Conservation (phyloP, 768 basidiomycete genomes). For the Mycena vitilis region DNA sequence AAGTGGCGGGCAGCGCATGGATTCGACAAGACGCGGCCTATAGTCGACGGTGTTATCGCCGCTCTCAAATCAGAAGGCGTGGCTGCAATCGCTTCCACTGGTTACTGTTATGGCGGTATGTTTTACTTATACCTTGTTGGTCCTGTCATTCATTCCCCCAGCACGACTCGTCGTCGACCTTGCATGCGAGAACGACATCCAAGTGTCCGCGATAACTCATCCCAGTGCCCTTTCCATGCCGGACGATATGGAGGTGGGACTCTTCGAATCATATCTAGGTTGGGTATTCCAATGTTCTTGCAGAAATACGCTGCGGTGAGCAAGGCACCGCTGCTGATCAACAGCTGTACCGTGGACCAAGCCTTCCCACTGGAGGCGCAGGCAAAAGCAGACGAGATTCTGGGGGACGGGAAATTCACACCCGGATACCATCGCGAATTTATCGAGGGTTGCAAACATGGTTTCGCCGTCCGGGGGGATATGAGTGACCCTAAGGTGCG, state of each 20-base stretch:
- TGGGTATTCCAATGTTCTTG: neutral
- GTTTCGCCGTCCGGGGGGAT: slow-evolving; percentile 47
- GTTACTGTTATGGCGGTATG: slow-evolving; percentile 55
- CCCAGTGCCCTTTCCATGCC: slow-evolving; percentile 44
- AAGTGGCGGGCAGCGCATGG: too few species aligned
- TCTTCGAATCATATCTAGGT: slow-evolving; percentile 24
- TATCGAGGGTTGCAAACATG: slow-evolving; percentile 39
- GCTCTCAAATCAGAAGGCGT: slow-evolving; percentile 41
- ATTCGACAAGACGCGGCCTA: slow-evolving; percentile 47
- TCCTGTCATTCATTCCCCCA: slow-evolving; percentile 25
- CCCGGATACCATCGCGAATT: slow-evolving; percentile 51
- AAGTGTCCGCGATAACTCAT: slow-evolving; percentile 57
- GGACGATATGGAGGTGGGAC: slow-evolving; percentile 28
- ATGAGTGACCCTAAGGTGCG: slow-evolving; percentile 38
- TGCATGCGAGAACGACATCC: slow-evolving; percentile 52
- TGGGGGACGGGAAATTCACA: slow-evolving; percentile 40
- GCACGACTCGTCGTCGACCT: slow-evolving; percentile 58
- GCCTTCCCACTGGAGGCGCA: slow-evolving; percentile 48
- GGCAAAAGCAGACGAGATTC: slow-evolving; percentile 49
- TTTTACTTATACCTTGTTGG: too few species aligned
- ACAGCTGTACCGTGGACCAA: slow-evolving; percentile 51
- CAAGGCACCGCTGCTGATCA: slow-evolving; percentile 58
- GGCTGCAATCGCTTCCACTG: slow-evolving; percentile 50
- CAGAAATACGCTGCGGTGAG: slow-evolving; percentile 31
- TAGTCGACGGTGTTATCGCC: slow-evolving; percentile 52